Evolutionary conservation across 768 basidiomycete species (phyloP), one percentile per base, ranked within the genome.

Genomic region (Amanita pallidorosea): DNA sequence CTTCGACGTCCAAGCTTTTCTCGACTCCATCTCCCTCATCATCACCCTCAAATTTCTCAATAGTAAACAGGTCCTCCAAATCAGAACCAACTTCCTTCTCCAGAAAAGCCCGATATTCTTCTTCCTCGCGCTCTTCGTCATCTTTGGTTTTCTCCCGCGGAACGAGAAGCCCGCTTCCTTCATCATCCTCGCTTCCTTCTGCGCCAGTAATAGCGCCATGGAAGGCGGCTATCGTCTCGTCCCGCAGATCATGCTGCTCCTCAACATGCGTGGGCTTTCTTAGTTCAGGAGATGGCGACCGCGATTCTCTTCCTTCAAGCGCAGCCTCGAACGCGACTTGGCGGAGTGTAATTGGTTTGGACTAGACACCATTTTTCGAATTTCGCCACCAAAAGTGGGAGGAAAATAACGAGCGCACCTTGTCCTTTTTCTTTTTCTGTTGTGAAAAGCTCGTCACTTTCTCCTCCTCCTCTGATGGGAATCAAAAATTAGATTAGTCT

Each of bases 191-290:
- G 12, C 68, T 70, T 1, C 60, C 65, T 3, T 58, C 64, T 9
- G 65, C 60, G 11, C 70, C 70, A 1, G 61, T 61, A 3, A 67
- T 56, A 20, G 70, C 69, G 25, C 56, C 51, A 51, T 87, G 83
- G 66, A 99, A 97, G 0, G 87, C 94, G 1, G 81, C 74, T 20
- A 90, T 88, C 0, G 88, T 92, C 63, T 96, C 93, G 33, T 76
- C 70, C 12, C 86, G 82, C 18, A 99, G 75, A 0, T 67, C 70
- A 1, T 66, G 68, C 64, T 95, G 88, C 60, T 94, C 91, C 63
- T 91, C 75, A 3, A 76, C 80, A 57, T 93, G 84, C 0, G 93
- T 87, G n/a, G 66, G 58, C 4, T 66, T 64, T 33, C 72, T 67
- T 0, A 70, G 70, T 45, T 69, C 65, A 2, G 78, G 77, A n/a